Base-by-base conservation (phyloP, 1,139 yeast genomes). In the Hanseniaspora sp. region DNA sequence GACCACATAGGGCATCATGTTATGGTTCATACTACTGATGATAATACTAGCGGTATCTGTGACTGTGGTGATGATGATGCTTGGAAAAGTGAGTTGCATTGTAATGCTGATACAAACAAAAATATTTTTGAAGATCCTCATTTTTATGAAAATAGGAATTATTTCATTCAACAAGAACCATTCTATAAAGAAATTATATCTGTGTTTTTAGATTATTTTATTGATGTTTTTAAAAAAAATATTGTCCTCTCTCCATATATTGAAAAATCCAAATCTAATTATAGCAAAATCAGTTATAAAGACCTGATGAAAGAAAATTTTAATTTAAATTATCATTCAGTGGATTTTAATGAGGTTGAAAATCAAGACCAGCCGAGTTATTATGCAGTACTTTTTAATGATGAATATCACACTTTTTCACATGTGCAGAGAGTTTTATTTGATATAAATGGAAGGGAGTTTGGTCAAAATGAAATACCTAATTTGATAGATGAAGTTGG, bases 41-140 rank as follows among this genome's bases (percentile, higher is more conserved):
- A 78, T 1, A 61, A 62, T 7, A 72, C 72, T 49, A 78, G 75
- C 11, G 86, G 90, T 1, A 77, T 83, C 29, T 81, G 86, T 66
- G 86, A 81, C 61, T 81, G 86, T 68, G 86, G 86, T 11, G 86
- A 81, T 62, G 73, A 74, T 2, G 84, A 80, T 61, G 86, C 86
- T 0, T 81, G 82, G 73, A 68, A 67, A 6, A 64, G 52, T 6
- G 64, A 67, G n/a, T 62, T 81, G 47, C 70, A 76, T 57, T 81
- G 86, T 63, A 67, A 69, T 48, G 65, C 64, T 7, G 62, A 58
- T 31, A 60, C 57, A 15, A 56, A 59, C 15, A 57, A 55, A 2
- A 56, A 58, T 11, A 44, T 44, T 38, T 34, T 17, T 29, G 54
- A 57, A 8, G 60, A 58, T 45, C 56, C 58, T 13, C 41, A 51